Evolutionary conservation across 1,284 basidiomycete genomes (phyloP), one percentile per base, ranked within the genome.

Genomic region (Cryptococcus deneoformans): DNA sequence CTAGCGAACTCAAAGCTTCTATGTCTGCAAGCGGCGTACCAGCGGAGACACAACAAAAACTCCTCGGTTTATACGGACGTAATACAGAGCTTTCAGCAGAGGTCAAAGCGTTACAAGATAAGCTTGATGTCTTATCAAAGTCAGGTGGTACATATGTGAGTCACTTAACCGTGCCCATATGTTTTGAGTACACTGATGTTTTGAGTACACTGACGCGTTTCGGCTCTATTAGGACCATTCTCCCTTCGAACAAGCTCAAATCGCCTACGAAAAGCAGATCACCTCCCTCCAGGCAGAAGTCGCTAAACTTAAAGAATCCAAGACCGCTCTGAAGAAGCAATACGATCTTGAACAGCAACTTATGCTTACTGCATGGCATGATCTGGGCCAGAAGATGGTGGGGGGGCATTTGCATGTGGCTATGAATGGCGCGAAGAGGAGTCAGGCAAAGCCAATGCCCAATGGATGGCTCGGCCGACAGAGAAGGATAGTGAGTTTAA

Each of bases 11-110:
- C 47, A 85, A 86, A 48, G 85, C 85, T 16, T 83, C 86, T 2
- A 72, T 92, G 51, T 85, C 86, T 34, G 86, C 87, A 45, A 87
- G 86, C 67, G 87, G 88, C 66, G 68, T 91, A 1, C 87, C 90
- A 0, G 87, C 91, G 66, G 90, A 90, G 59, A 83, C 89, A 71
- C 91, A 90, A 70, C 80, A 85, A 8, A 84, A 86, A 52, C 73
- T 95, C n/a, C 79, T 91, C 14, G 82, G 82, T 24, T 76, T 92
- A 61, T 89, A 93, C 70, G 86, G 87, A 70, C 87, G 90, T 59
- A 89, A 88, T 64, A 76, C 87, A 46, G 81, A 80, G 55, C 77
- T 89, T 53, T 86, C 87, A 61, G 86, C 87, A 68, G 84, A 89
- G 56, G 77, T 86, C 56, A 89, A 88, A 77, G 85, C 83, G 11